Evolutionary conservation across 352 stramenopile genomes (phyloP).

Genomic region (Globisporangium paroecandrum): DNA sequence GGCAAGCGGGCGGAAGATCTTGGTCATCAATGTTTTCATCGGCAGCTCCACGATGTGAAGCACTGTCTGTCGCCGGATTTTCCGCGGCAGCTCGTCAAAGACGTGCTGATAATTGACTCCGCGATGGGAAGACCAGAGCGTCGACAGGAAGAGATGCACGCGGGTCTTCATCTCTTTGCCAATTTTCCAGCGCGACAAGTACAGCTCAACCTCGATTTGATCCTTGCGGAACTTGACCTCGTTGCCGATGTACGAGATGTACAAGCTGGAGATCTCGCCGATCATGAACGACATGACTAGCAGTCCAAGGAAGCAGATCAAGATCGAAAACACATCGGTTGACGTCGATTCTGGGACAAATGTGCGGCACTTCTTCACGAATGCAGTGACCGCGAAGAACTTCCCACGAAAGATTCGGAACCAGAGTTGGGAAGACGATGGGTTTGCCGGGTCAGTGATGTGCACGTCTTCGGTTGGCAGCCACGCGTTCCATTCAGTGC

Average conservation of each 20-base stretch:
- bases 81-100: slow-evolving; percentile 38
- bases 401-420: slow-evolving; percentile 46
- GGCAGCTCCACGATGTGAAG: slow-evolving; percentile 39
- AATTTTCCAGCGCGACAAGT: slow-evolving; percentile 45
- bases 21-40: slow-evolving; percentile 31
- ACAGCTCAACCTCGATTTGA: slow-evolving; percentile 51
- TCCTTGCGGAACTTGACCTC: slow-evolving; percentile 66
- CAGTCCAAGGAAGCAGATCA: slow-evolving; percentile 45
- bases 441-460: slow-evolving; percentile 26
- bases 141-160: slow-evolving; percentile 46
- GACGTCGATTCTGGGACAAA: slow-evolving; percentile 30
- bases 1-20: slow-evolving; percentile 30
- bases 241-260: slow-evolving; percentile 64
- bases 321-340: slow-evolving; percentile 47
- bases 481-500: slow-evolving; percentile 49
- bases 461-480: slow-evolving; percentile 34
- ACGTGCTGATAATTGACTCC: slow-evolving; percentile 54
- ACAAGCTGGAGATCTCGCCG: slow-evolving; percentile 60
- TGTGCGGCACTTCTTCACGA: slow-evolving; percentile 55
- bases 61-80: slow-evolving; percentile 44
- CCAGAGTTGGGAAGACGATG: slow-evolving; percentile 28
- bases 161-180: slow-evolving; percentile 33
- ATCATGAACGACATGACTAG: slow-evolving; percentile 72
- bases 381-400: slow-evolving; percentile 55
- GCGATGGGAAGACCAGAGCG: slow-evolving; percentile 52